A percentile compares a stretch with the other conserved stretches of the same genome.
These are phyloP conservation scores for Neurospora sp. DNA, from an alignment of 495 filamentous ascomycete species.

Conservation along the genomic window DNA sequence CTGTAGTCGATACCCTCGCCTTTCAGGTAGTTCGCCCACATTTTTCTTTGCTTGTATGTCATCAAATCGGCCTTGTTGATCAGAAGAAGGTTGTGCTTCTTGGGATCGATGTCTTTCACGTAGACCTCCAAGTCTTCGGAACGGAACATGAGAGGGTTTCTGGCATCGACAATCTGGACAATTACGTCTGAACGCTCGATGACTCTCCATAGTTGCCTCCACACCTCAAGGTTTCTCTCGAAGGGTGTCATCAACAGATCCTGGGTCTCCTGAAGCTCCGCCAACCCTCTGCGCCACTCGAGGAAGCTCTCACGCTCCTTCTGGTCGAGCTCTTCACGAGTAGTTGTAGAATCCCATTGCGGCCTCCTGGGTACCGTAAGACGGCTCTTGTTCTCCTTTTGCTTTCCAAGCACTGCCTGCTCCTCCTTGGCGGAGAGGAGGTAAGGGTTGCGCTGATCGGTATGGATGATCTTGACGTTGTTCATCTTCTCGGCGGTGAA, in stretches of 20 bases:
- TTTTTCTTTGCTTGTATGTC: conserved; percentile 71
- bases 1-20: conserved; percentile 71
- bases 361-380: conserved; percentile 88
- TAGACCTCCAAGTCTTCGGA: conserved; percentile 90
- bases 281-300: conserved; percentile 82
- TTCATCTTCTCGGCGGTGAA: conserved; percentile 99
- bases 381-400: conserved; percentile 61
- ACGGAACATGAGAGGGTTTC: conserved; percentile 89
- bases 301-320: conserved; percentile 74
- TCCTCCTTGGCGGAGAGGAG: conserved; percentile 85
- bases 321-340: conserved; percentile 66
- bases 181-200: conserved; percentile 94
- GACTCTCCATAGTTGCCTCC: conserved; percentile 97
- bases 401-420: conserved; percentile 63
- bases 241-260: conserved; percentile 98
- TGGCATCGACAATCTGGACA: conserved; percentile 96
- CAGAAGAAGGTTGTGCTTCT: conserved; percentile 84
- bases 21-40: conserved; percentile 86
- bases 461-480: conserved; percentile 96
- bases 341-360: conserved; percentile 77
- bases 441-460: conserved; percentile 90
- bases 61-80: conserved; percentile 99
- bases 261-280: conserved; percentile 83
- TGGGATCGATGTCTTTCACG: conserved; percentile 80
- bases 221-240: conserved; percentile 95